Percentiles rank a stretch among this genome's conserved stretches.
Conservation (phyloP, 148 eudicot species). For the Oxyria digyna region DNA sequence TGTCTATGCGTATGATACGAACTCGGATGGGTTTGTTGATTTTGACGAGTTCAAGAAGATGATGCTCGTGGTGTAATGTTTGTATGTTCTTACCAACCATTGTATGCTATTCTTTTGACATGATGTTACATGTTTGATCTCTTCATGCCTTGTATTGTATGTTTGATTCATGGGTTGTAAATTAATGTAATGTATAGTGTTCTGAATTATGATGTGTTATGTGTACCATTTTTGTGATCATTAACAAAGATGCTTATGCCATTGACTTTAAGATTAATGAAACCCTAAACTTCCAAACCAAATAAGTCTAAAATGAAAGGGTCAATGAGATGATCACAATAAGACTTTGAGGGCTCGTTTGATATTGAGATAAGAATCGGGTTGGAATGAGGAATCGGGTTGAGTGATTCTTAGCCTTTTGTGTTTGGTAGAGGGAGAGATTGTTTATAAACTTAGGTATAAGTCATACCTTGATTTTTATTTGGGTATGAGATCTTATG, state of each 20-base stretch:
- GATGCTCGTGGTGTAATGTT: conserved; percentile 36
- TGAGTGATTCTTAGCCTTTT: too few species aligned
- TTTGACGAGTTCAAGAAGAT: conserved; percentile 66
- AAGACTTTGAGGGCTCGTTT: background rate
- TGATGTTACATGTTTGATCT: background rate
- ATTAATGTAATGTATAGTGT: background rate
- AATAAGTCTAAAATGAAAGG: background rate
- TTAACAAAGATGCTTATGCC: background rate
- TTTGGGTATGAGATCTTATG: too few species aligned
- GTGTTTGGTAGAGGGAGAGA: too few species aligned
- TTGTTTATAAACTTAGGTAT: too few species aligned
- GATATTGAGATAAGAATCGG: too few species aligned
- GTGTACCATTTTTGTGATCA: background rate
- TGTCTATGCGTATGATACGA: conserved; percentile 36
- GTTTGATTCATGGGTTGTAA: background rate
- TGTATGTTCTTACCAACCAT: background rate
- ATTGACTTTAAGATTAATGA: background rate
- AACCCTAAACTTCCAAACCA: background rate
- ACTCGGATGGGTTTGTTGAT: conserved; percentile 61
- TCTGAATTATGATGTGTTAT: background rate
- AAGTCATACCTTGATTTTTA: too few species aligned
- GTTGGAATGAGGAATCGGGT: too few species aligned
- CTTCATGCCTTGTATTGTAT: background rate
- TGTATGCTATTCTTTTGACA: background rate
- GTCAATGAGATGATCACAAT: background rate